Evolutionary conservation across 73 alveolate genomes (phyloP).

Genomic region (Paramecium pentaurelia): DNA sequence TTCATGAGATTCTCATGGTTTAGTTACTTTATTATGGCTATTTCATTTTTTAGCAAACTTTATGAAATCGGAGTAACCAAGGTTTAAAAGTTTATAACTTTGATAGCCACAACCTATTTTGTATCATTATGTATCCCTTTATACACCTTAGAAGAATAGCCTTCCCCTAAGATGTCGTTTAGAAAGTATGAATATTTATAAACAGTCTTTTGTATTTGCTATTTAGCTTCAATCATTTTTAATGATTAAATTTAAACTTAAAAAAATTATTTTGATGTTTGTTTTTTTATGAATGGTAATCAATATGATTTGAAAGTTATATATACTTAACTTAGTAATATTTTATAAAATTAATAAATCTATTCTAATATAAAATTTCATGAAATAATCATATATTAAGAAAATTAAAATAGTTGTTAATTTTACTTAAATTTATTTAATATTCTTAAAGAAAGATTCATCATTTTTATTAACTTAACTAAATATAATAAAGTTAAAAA

Average conservation of each 20-base stretch:
- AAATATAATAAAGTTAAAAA: neutral
- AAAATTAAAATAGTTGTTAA: neutral
- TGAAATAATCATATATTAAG: neutral
- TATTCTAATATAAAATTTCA: neutral
- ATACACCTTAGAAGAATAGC: slow-evolving; percentile 25
- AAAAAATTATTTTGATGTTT: neutral
- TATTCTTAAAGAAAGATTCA: too few species aligned
- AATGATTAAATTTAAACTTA: neutral
- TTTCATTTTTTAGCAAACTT: neutral
- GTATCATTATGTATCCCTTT: neutral
- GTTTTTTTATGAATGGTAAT: neutral
- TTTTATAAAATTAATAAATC: neutral
- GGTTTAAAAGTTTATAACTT: neutral
- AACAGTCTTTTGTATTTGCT: neutral
- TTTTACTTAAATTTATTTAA: neutral
- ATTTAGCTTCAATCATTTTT: neutral
- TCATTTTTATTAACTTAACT: neutral
- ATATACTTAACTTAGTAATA: neutral
- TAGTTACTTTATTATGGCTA: neutral
- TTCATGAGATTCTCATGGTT: neutral
- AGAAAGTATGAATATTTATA: neutral
- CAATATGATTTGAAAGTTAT: neutral
- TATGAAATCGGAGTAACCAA: neutral
- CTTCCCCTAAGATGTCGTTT: neutral
- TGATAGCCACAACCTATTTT: neutral